A percentile compares a stretch with the other conserved stretches of the same genome.
phyloP scores from a whole-genome alignment of 257 asterid species.

The Solanum lycopersicoides region DNA sequence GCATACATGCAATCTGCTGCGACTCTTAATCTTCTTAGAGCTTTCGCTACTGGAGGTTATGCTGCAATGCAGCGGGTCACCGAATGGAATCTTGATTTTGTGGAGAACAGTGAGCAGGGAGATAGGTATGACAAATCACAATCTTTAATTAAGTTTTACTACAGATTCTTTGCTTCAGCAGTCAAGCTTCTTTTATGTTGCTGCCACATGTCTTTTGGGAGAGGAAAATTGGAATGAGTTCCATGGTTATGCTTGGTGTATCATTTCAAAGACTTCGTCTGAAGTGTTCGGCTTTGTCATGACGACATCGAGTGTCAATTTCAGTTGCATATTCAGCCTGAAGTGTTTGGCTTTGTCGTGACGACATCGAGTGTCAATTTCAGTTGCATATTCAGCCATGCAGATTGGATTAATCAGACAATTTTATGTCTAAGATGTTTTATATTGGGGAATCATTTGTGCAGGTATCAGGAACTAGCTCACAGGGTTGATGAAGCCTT shows the following conservation, averaged over 20 bases:
- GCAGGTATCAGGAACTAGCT: constrained; percentile 75
- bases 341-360: background rate
- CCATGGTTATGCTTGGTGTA: background rate
- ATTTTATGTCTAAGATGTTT: background rate
- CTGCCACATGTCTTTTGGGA: background rate
- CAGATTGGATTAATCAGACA: background rate
- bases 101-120: constrained; percentile 79
- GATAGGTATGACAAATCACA: constrained; percentile 42
- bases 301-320: background rate
- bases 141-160: background rate
- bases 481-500: constrained; percentile 85
- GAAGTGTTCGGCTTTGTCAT: background rate
- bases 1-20: constrained; percentile 89
- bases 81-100: constrained; percentile 83
- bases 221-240: background rate
- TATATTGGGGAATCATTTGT: background rate
- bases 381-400: background rate
- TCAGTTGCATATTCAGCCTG: background rate
- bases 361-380: background rate
- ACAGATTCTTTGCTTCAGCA: background rate
- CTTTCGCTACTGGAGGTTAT: constrained; percentile 85
- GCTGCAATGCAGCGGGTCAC: constrained; percentile 90
- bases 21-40: constrained; percentile 73
- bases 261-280: background rate
- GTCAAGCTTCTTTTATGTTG: background rate